Percentiles rank a stretch among this genome's conserved stretches.
Conservation (phyloP, 1,139 yeast species). For the Saccharomyces hybrid region DNA sequence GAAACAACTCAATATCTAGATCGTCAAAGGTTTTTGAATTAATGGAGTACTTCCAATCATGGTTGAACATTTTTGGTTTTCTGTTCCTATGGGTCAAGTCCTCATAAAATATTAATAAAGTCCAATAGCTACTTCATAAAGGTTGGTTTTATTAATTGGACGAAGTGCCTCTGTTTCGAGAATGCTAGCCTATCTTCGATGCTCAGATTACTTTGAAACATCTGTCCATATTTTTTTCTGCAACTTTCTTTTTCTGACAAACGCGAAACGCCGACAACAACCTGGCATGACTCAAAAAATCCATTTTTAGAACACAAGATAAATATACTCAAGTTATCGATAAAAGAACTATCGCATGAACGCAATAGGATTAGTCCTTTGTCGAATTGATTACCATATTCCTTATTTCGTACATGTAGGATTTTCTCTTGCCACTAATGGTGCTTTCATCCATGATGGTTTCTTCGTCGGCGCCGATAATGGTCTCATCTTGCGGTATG, state of each 20-base stretch:
- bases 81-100: neutral
- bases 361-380: constrained; percentile 8
- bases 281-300: too few species aligned
- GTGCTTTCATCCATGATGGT: constrained; percentile 8
- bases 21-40: constrained; percentile 33
- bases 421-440: constrained; percentile 10
- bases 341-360: neutral
- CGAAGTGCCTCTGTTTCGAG: neutral
- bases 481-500: constrained; percentile 13
- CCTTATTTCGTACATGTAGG: constrained; percentile 30
- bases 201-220: neutral
- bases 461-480: constrained; percentile 6
- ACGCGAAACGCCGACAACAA: neutral
- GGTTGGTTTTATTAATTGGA: neutral
- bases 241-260: neutral
- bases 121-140: neutral
- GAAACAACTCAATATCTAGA: constrained; percentile 42
- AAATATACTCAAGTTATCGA: neutral
- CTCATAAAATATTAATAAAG: neutral
- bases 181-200: neutral
- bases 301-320: neutral
- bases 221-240: neutral
- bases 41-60: constrained; percentile 23
- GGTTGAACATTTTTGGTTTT: constrained; percentile 13
- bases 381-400: constrained; percentile 33